A percentile compares a stretch with the other conserved stretches of the same genome.
phyloP scores from a whole-genome alignment of 164 flowering plant genomes.

The Euptelea pleiosperma region DNA sequence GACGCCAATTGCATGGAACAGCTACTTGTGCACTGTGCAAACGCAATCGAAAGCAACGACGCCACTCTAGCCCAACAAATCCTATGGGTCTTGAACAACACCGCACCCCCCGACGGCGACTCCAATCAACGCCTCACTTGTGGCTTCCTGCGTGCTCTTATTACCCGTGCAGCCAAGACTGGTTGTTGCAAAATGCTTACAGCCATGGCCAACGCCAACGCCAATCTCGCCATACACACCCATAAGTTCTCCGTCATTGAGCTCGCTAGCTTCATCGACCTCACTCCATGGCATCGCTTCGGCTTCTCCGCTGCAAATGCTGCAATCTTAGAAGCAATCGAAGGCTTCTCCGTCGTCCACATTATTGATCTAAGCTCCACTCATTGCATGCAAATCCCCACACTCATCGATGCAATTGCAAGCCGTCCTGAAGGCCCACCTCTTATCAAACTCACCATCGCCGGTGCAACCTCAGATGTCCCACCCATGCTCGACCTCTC shows the following conservation, averaged over 20 bases:
- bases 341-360: conserved; percentile 60
- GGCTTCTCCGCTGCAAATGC: conserved; percentile 96
- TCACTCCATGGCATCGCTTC: conserved; percentile 94
- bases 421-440: conserved; percentile 58
- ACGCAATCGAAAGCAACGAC: conserved; percentile 83
- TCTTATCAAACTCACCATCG: conserved; percentile 60
- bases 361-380: conserved; percentile 77
- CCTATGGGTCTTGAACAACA: conserved; percentile 93
- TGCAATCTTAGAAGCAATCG: conserved; percentile 61
- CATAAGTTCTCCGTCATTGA: conserved; percentile 71
- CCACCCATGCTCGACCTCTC: conserved; percentile 74
- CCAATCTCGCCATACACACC: conserved; percentile 24
- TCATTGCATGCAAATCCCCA: conserved; percentile 97
- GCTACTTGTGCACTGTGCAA: conserved; percentile 87
- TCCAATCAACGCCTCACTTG: conserved; percentile 80
- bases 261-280: conserved; percentile 74
- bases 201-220: conserved; percentile 35
- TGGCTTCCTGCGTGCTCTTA: conserved; percentile 82
- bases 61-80: conserved; percentile 86
- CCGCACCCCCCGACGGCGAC: conserved; percentile 87
- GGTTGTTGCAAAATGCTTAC: conserved; percentile 61
- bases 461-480: conserved; percentile 33
- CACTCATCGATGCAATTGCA: conserved; percentile 74
- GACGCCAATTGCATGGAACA: conserved; percentile 95
- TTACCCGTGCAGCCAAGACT: conserved; percentile 61